Evolutionary conservation across 2,329 filamentous ascomycete species (phyloP).

Genomic region (Thermothelomyces thermophilus): DNA sequence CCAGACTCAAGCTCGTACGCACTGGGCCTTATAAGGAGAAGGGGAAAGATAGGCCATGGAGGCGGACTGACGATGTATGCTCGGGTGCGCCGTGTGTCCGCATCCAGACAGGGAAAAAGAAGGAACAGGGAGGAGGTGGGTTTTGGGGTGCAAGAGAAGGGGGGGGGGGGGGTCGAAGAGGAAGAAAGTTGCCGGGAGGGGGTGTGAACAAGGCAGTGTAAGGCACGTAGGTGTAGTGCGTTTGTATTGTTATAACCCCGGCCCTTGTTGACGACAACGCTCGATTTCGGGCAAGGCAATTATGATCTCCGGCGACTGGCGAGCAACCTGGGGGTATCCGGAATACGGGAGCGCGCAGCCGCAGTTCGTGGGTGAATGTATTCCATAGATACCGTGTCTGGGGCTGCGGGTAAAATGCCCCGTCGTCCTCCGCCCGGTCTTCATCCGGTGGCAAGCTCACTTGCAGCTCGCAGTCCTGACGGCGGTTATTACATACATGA

Average conservation of each 20-base stretch:
- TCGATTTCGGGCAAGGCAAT: constrained; percentile 2
- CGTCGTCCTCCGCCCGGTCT: constrained; percentile 17
- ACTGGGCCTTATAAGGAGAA: background rate
- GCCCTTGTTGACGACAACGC: constrained; percentile 1
- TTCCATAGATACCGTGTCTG: constrained; percentile 21
- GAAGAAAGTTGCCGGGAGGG: too few species aligned
- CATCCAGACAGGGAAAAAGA: too few species aligned
- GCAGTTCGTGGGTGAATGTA: constrained; percentile 27
- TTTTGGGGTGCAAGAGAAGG: too few species aligned
- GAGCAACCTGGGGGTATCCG: constrained; percentile 14
- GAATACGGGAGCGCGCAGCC: constrained; percentile 26
- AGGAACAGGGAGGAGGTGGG: too few species aligned
- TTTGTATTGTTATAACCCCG: background rate
- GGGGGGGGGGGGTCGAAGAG: too few species aligned
- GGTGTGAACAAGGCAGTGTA: background rate
- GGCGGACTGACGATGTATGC: background rate
- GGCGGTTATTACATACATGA: constrained; percentile 21
- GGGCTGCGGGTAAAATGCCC: constrained; percentile 27
- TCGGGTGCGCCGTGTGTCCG: constrained; percentile 14
- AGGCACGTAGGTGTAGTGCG: background rate
- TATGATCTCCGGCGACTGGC: constrained; percentile 19
- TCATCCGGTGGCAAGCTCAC: constrained; percentile 25
- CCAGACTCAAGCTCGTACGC: constrained; percentile 13
- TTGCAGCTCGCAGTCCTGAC: constrained; percentile 15
- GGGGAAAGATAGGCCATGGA: background rate